Evolutionary conservation across 495 filamentous ascomycete genomes (phyloP).

Genomic region (Aspergillus nidulans): DNA sequence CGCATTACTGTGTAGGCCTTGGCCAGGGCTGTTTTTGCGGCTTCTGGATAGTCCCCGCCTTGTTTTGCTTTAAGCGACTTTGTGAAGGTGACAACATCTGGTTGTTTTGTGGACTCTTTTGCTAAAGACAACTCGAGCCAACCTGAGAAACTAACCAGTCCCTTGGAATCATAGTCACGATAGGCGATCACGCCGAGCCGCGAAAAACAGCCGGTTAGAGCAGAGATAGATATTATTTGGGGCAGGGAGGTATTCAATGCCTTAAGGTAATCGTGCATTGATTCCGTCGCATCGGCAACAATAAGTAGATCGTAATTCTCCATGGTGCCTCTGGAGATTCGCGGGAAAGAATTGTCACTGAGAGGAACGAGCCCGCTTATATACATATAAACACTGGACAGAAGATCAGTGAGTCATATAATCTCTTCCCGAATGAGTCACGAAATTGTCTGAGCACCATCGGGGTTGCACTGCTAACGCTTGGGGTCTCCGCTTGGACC

Average conservation of each 20-base stretch:
- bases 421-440: too few species aligned
- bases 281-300: conserved; percentile 41
- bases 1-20: conserved; percentile 41
- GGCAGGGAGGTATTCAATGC: conserved; percentile 38
- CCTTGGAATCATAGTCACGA: conserved; percentile 32
- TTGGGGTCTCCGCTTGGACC: too few species aligned
- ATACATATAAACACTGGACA: too few species aligned
- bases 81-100: conserved; percentile 9
- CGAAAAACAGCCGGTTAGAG: conserved; percentile 40
- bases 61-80: conserved; percentile 2
- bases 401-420: too few species aligned
- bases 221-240: conserved; percentile 41
- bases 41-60: conserved; percentile 40
- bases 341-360: too few species aligned
- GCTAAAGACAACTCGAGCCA: conserved; percentile 24
- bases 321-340: too few species aligned
- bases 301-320: conserved; percentile 17
- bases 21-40: conserved; percentile 41
- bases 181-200: conserved; percentile 42
- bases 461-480: too few species aligned
- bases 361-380: too few species aligned
- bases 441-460: too few species aligned
- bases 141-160: conserved; percentile 39
- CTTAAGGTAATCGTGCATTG: conserved; percentile 34
- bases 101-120: not conserved